Evolutionary conservation across 192 early-diverging fungal species (phyloP), one percentile per base, ranked within the genome.

Genomic region (Diversispora eburnea): DNA sequence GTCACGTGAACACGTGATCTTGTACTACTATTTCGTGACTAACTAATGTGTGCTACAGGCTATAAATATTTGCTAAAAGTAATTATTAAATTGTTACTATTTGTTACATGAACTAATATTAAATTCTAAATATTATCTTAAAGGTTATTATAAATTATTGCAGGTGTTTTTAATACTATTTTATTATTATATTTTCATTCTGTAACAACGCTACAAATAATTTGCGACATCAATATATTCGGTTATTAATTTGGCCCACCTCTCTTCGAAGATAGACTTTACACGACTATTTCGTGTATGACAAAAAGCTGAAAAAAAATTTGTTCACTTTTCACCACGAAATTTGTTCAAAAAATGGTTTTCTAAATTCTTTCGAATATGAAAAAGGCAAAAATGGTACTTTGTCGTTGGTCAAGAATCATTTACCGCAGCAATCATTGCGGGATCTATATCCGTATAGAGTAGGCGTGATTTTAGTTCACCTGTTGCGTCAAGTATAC

Each of bases 221-320:
- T n/a, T 64, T 17, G 43, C 5, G 4, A 19, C 45, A 64, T 64
- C 45, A 64, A 1, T 3, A 47, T 64, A 64, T 5, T 64, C 10
- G 12, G 12, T 15, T n/a, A 64, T 46, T 64, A 64, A 64, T 64
- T 13, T 19, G 17, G 0, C 19, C 45, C 45, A 64, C 46, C 41
- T 64, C 8, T 47, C 17, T 47, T 64, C n/a, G 46, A 64, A 64
- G 46, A 64, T 47, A 5, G 43, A 47, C n/a, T 64, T n/a, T 9
- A 64, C n/a, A 7, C 22, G 22, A 8, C 57, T 64, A n/a, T 47
- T 64, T 8, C 19, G 43, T 64, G 43, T 19, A 46, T 64, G 10
- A 64, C 62, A 64, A 20, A 64, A 64, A 19, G 2, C 62, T 64
- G 4, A 3, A 64, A 64, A 64, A 64, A 64, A 64, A 4, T 42